Evolutionary conservation across 345 rosid genomes (phyloP), one percentile per base, ranked within the genome.

Genomic region (Brassica incana): DNA sequence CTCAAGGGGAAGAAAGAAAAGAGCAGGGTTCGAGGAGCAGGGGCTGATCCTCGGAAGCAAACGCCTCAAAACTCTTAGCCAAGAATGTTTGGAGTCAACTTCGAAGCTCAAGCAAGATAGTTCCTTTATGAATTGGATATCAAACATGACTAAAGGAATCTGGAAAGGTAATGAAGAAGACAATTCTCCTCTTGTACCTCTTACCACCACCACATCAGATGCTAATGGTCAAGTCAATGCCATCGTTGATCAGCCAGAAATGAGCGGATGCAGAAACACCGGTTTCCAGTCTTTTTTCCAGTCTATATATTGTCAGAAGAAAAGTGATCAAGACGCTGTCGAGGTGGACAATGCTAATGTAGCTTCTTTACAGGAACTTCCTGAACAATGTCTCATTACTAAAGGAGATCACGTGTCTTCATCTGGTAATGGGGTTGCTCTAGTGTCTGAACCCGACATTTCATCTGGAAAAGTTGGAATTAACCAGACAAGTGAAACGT

Each of bases 71-170:
- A 84, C 70, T 65, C 82, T 88, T 69, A 67, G 77, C 38, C 77
- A 78, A 64, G 89, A 88, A 61, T 76, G 78, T 77, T 87, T 88
- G 16, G 86, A 86, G 69, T 89, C 94, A 25, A 67, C 89, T 23
- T 84, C 92, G 15, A 81, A 70, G 16, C 45, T 60, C 33, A 91
- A 80, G 77, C 92, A 89, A 23, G 93, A 89, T 81, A 90, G 98
- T 82, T 91, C 99, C 16, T 95, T 95, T 64, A 77, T 90, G 88
- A 91, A 86, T 71, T 92, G 98, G 99, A 95, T 95, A 84, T 88
- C 90, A 30, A 95, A 93, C 80, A 87, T 93, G 92, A 83, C 84
- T 58, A 92, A 88, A 83, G 98, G 97, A 6, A 80, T 85, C 59
- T 25, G 84, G 77, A 90, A 84, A 73, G 78, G 87, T 62, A 85